Evolutionary conservation across 306 rosid genomes (phyloP).

Genomic region (Acacia confusa): DNA sequence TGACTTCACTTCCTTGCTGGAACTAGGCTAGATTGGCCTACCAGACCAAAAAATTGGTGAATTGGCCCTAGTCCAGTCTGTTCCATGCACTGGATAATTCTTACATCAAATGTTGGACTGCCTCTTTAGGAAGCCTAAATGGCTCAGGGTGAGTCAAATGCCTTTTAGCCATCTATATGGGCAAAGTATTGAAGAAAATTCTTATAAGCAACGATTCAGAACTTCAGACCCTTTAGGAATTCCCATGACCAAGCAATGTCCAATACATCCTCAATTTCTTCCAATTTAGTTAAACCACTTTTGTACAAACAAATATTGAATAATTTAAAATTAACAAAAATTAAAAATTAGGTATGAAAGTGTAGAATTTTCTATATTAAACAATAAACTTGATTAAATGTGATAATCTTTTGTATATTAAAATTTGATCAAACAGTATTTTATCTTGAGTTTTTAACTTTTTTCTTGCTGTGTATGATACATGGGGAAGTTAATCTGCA

Average conservation of each 20-base stretch:
- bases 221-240: not conserved
- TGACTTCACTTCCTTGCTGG: not conserved
- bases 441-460: not conserved
- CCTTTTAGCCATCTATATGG: not conserved
- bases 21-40: not conserved
- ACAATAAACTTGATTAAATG: not conserved
- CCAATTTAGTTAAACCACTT: not conserved
- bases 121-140: not conserved
- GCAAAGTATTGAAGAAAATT: not conserved
- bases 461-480: not conserved
- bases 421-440: not conserved
- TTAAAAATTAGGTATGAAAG: not conserved
- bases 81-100: not conserved
- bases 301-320: not conserved
- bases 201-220: not conserved
- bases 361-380: not conserved
- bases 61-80: not conserved
- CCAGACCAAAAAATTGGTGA: not conserved
- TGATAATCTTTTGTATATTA: not conserved
- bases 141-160: not conserved
- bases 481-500: constrained; percentile 11
- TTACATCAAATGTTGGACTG: not conserved
- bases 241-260: not conserved
- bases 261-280: not conserved
- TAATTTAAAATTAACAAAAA: not conserved